Base-by-base conservation (phyloP, 129 eudicot species). In the Erigeron canadensis region DNA sequence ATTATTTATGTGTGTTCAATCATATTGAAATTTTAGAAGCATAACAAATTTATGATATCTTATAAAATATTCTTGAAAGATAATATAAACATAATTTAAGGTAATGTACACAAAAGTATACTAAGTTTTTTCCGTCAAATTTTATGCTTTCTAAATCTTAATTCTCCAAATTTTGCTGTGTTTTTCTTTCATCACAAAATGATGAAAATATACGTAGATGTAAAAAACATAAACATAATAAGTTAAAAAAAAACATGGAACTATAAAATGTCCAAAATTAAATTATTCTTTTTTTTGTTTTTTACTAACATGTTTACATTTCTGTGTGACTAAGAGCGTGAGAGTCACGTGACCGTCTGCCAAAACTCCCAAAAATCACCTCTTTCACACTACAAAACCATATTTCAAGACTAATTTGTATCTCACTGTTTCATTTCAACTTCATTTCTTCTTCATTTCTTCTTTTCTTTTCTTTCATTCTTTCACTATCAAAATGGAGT, bases 361-460 rank as follows among this genome's bases (percentile, higher is more conserved):
- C 34, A 28, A 28, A 28, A 28, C 1, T 28, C 34, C 34, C 34
- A 63, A 51, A 62, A 59, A 47, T 21, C 57, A 65, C 70, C 81
- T 77, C 75, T 69, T 71, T 60, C 41, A 63, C 81, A 63, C 77
- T 70, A 63, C 77, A 71, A 78, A 71, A 53, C 72, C 77, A 51
- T 78, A 15, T 70, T 66, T 17, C 19, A 70, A 11, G 6, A 63
- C 69, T 47, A 58, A 58, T 59, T 38, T 76, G 69, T 17, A 58
- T 17, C 72, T 18, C 59, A 71, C 73, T 63, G 67, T 71, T 71
- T 63, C n/a, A 50, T 76, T 41, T 74, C 54, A 18, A 5, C 63
- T 34, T 28, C 34, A 48, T 71, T 48, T 55, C 48, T 12, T 1
- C 42, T 47, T 38, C 60, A 12, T 56, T 37, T 60, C 65, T 11